Base-by-base conservation (phyloP, 2,329 filamentous ascomycete species). In the Emericellopsis atlantica region DNA sequence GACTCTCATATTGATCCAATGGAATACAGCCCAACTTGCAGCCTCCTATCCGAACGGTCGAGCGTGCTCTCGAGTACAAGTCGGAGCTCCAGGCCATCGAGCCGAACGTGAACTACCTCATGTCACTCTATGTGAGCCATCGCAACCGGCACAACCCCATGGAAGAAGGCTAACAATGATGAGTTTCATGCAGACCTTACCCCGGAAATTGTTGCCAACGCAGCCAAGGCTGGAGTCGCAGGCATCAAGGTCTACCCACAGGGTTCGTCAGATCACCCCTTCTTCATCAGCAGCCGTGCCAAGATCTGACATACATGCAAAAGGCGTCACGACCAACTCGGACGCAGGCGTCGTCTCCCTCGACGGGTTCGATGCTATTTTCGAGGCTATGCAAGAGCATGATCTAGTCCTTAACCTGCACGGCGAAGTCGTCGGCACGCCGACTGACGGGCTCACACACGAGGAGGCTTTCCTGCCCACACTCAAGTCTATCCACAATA, bases 371-470 rank as follows among this genome's bases (percentile, higher is more conserved):
- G 83, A 84, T 55, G 75, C 78, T 6, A 84, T 90, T 12, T 94
- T 96, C 55, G 74, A 72, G n/a, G 84, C 85, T 48, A 95, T 96
- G 89, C 83, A 95, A 56, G 66, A 79, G 44, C 76, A 88, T 49
- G 79, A 81, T 49, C 69, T 95, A 56, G 74, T 93, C n/a, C 71
- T 93, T 34, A 95, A 95, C 63, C 68, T 96, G n/a, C 89, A 96
- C 58, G 90, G 89, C 48, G 90, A 95, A 62, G 76, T 81, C n/a
- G 81, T 61, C 3, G 60, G 60, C 43, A 55, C 61, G 37, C 58
- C 79, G 1, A 70, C 70, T 2, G 67, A 67, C n/a, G 59, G 55
- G 21, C 47, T 58, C 26, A 66, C 67, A 1, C 53, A 67, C 4
- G 66, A 69, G 48, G 64, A 67, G 46, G 62, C 63, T 8, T 96